Base-by-base conservation (phyloP, 345 rosid genomes). In the Syzygium oleosum region DNA sequence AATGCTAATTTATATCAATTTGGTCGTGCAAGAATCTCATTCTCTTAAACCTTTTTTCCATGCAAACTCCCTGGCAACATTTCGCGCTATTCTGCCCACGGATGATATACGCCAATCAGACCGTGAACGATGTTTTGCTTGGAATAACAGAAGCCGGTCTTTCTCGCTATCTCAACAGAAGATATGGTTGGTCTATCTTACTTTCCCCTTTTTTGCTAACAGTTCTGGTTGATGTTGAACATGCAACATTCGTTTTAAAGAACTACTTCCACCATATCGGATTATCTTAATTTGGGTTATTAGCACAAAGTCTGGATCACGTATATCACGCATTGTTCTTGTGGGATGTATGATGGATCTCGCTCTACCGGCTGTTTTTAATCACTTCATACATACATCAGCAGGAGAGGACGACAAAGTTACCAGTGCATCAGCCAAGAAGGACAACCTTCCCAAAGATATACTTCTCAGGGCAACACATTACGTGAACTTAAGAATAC, bases 81-180 rank as follows among this genome's bases (percentile, higher is more conserved):
- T 43, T 27, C 1, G 12, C 1, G 61, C 43, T 73, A 10, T 34
- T 43, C 52, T 49, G 23, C 27, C 59, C 46, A 21, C 2, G 51
- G 43, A 21, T 23, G 79, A 25, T 7, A 6, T 31, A 9, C 41
- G 6, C 84, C n/a, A 15, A 53, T 43, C 80, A 96, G 96, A 96
- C 96, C 22, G 52, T 92, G 34, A 95, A 95, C 4, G 96, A 95
- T 83, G 94, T 96, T 80, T 85, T 94, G 17, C 86, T 94, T 52
- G 98, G 96, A 65, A 89, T 93, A 54, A 92, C 95, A 16, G 93
- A 95, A 84, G 95, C 96, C 23, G 96, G 92, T 56, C 92, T 96
- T 87, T 91, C 97, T 4, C 93, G 90, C 27, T 94, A 94, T 51
- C 92, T 95, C 68, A 91, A 90, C 61, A 88, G 94, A 73, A 92